Evolutionary conservation across 2,329 filamentous ascomycete genomes (phyloP).

Genomic region (Xylaria hypoxylon): DNA sequence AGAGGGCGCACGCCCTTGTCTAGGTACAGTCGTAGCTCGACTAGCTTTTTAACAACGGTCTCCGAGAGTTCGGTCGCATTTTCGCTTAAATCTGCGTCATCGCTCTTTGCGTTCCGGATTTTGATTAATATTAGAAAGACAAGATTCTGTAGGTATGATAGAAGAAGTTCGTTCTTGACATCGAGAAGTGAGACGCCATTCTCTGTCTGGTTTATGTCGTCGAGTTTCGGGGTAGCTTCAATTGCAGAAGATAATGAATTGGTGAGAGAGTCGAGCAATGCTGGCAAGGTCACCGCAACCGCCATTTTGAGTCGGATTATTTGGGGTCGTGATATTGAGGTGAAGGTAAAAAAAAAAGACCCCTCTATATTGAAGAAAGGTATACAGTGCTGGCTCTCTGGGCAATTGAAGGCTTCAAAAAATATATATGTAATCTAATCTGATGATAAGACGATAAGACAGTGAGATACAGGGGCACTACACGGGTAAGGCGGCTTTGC

Average conservation of each 20-base stretch:
- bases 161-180: conserved; percentile 95
- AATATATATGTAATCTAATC: conserved; percentile 28
- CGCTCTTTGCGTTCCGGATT: conserved; percentile 68
- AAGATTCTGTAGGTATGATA: conserved; percentile 95
- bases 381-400: no score
- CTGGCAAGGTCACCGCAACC: conserved; percentile 61
- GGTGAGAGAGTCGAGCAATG: conserved; percentile 65
- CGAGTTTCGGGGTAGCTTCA: conserved; percentile 72
- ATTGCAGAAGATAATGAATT: conserved; percentile 72
- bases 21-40: conserved; percentile 89
- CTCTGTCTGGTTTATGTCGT: conserved; percentile 76
- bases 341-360: neutral
- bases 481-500: neutral
- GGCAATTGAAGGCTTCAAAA: neutral
- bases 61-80: conserved; percentile 63
- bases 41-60: conserved; percentile 84
- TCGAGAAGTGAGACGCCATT: conserved; percentile 95
- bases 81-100: conserved; percentile 48
- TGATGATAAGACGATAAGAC: conserved; percentile 25
- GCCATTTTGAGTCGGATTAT: conserved; percentile 55
- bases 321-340: neutral
- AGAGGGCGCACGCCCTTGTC: conserved; percentile 92
- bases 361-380: conserved; percentile 4
- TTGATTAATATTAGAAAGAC: conserved; percentile 88
- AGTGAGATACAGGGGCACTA: neutral